Conservation (phyloP, 2,329 filamentous ascomycete genomes). For the Nakataea oryzae region DNA sequence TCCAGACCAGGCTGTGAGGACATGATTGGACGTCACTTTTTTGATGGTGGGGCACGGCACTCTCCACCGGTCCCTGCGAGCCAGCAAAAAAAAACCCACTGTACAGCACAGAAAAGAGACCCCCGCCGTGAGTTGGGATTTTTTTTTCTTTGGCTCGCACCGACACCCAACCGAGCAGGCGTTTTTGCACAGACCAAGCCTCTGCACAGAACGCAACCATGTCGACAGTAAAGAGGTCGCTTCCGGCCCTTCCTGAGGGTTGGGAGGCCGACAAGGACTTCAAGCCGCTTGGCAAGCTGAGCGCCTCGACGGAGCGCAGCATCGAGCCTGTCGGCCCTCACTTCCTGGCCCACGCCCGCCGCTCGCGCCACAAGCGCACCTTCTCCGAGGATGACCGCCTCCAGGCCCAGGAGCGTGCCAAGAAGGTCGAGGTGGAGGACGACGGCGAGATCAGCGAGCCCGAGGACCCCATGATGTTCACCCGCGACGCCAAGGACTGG, state of each 20-base stretch:
- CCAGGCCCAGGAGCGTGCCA: conserved; percentile 86
- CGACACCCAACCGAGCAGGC: not conserved
- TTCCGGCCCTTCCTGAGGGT: conserved; percentile 67
- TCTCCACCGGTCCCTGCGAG: not conserved
- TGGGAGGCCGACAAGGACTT: conserved; percentile 91
- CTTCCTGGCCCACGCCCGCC: conserved; percentile 93
- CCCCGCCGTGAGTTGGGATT: not conserved
- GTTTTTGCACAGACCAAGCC: not conserved
- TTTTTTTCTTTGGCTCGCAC: not conserved
- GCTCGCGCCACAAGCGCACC: conserved; percentile 91
- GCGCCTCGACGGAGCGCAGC: conserved; percentile 68
- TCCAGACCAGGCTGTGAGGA: not conserved
- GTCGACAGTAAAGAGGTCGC: conserved; percentile 47
- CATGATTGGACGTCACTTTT: not conserved
- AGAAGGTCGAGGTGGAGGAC: conserved; percentile 86
- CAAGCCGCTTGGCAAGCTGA: conserved; percentile 70
- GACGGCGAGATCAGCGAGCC: conserved; percentile 85
- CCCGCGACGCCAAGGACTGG: conserved; percentile 97
- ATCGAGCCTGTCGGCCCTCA: conserved; percentile 95
- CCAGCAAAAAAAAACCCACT: not conserved
- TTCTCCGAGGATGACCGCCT: conserved; percentile 98
- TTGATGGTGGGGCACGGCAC: not conserved
- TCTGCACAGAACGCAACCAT: not conserved
- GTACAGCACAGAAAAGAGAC: not conserved
- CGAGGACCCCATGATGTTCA: conserved; percentile 86